These are phyloP conservation scores for Torulaspora globosa DNA, from an alignment of 1,139 yeast species.

Conservation along the genomic window DNA sequence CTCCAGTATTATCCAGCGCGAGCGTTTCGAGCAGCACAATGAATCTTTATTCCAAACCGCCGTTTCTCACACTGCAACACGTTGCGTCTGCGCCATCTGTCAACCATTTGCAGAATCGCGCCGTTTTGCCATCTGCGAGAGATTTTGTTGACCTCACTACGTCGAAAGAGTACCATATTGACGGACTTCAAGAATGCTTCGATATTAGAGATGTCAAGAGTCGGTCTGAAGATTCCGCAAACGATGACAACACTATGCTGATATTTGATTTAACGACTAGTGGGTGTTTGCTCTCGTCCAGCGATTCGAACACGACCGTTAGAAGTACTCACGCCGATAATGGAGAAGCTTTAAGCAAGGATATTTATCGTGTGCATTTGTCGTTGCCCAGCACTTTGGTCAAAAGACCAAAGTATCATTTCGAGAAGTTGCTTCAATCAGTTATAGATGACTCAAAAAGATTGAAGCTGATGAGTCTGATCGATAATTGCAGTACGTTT, in stretches of 20 bases:
- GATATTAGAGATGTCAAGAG: conserved; percentile 9
- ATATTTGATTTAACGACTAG: conserved; percentile 23
- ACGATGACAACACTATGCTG: conserved; percentile 13
- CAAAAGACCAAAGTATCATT: conserved; percentile 56
- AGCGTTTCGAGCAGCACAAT: not conserved
- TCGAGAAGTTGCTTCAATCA: conserved; percentile 41
- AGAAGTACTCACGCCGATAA: conserved; percentile 2
- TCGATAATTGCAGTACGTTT: conserved; percentile 20
- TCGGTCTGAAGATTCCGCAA: not conserved
- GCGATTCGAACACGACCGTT: conserved; percentile 3
- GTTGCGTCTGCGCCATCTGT: not conserved
- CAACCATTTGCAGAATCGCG: not conserved
- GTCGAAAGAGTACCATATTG: conserved; percentile 15
- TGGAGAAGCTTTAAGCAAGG: conserved; percentile 7
- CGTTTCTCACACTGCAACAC: not conserved
- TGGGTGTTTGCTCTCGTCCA: conserved; percentile 13
- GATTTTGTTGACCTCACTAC: conserved; percentile 3
- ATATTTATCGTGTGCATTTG: conserved; percentile 43
- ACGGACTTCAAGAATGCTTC: conserved; percentile 14
- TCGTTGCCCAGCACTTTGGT: conserved; percentile 70
- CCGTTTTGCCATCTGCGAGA: not conserved
- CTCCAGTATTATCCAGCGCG: not conserved
- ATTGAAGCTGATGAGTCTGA: conserved; percentile 23
- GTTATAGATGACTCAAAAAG: conserved; percentile 37
- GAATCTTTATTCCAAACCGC: conserved; percentile 1